Evolutionary conservation across 164 flowering plant genomes (phyloP), one percentile per base, ranked within the genome.

Genomic region (Kalanchoe fedtschenkoi): DNA sequence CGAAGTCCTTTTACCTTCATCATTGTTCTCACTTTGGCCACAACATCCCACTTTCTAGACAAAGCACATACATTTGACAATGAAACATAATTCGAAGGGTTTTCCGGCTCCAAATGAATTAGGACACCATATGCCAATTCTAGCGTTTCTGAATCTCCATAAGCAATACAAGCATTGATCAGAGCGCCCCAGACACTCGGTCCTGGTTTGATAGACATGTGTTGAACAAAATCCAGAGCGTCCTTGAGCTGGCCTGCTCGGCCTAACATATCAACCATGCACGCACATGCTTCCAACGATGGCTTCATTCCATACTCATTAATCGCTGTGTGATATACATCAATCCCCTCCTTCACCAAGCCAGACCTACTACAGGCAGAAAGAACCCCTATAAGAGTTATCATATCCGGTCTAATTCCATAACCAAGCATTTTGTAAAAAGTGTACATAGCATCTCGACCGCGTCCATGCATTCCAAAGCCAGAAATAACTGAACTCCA

Each of bases 131-230:
- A 73, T 21, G 83, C 92, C 71, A 86, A 69, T 22, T 83, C 80
- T 60, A 43, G 75, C 80, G 82, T 77, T 46, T 75, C 77, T 26
- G 37, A 9, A 46, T 79, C 80, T 47, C 77, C 85, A 69, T 88
- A 85, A 44, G 66, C 54, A 22, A 71, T 38, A 44, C 79, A 80
- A 41, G 83, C 83, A 72, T 71, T 69, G 14, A 81, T 56, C 53
- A 86, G 79, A 55, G 96, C 76, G 0, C 90, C 88, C 90, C 92
- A 88, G 33, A 81, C 73, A 65, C 84, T 81, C 54, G 92, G 84
- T 17, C 84, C 81, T 43, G 88, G 77, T 63, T 80, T 74, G 14
- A 84, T 60, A n/a, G 77, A 80, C 87, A 84, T 84, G 28, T 63
- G 46, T 19, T 70, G 71, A 51, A 88, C 81, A 55, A 84, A 84